phyloP scores from a whole-genome alignment of 768 basidiomycete species.

The Fomitopsis pulvina region DNA sequence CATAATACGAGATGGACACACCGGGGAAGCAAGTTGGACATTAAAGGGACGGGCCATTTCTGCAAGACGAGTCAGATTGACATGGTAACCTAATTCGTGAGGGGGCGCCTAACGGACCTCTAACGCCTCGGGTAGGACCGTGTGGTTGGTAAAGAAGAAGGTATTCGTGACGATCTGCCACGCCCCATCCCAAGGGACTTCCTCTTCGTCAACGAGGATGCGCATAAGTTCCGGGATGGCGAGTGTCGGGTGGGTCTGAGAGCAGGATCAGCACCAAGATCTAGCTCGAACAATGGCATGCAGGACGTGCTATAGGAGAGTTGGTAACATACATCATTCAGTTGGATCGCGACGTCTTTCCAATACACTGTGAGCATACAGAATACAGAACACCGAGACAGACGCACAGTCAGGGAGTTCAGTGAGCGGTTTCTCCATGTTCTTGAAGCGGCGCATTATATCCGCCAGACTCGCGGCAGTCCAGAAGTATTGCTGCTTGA shows the following conservation, averaged over 20 bases:
- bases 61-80: conserved; percentile 14
- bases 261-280: neutral
- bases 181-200: conserved; percentile 72
- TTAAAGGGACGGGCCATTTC: conserved; percentile 88
- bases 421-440: conserved; percentile 70
- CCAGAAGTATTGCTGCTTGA: conserved; percentile 98
- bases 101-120: no score
- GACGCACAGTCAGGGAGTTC: conserved; percentile 77
- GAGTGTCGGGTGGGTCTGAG: conserved; percentile 87
- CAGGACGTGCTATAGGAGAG: neutral
- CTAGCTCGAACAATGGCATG: neutral
- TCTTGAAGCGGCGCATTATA: conserved; percentile 90
- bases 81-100: no score
- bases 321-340: conserved; percentile 68
- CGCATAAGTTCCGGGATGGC: conserved; percentile 96
- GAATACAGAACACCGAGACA: neutral
- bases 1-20: no score
- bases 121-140: conserved; percentile 84
- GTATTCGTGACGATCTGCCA: conserved; percentile 88
- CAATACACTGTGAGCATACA: neutral
- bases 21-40: conserved; percentile 77
- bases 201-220: conserved; percentile 88
- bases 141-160: conserved; percentile 96
- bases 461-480: conserved; percentile 84
- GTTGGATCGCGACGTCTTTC: conserved; percentile 82